Conservation (phyloP, 1,284 basidiomycete species). For the Cutaneotrichosporon arboriforme region DNA sequence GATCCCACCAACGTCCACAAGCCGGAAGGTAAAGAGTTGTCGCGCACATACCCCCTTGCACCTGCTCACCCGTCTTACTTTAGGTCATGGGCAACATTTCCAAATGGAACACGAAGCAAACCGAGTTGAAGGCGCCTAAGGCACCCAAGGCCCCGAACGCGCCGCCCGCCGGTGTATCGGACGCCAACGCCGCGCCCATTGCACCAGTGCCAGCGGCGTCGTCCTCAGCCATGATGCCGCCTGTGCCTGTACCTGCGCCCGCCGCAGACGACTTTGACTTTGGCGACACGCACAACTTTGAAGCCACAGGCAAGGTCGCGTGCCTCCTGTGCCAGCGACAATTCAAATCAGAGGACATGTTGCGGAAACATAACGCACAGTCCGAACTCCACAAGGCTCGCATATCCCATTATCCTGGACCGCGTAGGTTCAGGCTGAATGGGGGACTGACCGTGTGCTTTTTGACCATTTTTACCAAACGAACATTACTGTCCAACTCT, state of each 20-base stretch:
- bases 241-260: constrained; percentile 25
- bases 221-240: neutral
- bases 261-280: constrained; percentile 60
- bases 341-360: constrained; percentile 77
- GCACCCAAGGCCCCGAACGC: constrained; percentile 20
- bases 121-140: constrained; percentile 56
- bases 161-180: constrained; percentile 30
- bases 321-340: constrained; percentile 86
- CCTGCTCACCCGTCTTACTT: constrained; percentile 3
- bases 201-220: neutral
- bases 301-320: constrained; percentile 54
- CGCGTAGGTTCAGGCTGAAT: constrained; percentile 25
- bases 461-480: neutral
- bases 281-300: constrained; percentile 54
- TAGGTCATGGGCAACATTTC: constrained; percentile 81
- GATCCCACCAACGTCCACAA: constrained; percentile 74
- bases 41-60: neutral
- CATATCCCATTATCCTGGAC: constrained; percentile 32
- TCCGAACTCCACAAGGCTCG: constrained; percentile 88
- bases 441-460: constrained; percentile 21
- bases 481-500: neutral
- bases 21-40: constrained; percentile 66
- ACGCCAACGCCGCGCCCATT: constrained; percentile 25
- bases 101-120: constrained; percentile 91
- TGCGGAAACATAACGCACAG: constrained; percentile 79